These are phyloP conservation scores for Fusarium subglutinans DNA, from an alignment of 2,329 filamentous ascomycete genomes.

Conservation along the genomic window DNA sequence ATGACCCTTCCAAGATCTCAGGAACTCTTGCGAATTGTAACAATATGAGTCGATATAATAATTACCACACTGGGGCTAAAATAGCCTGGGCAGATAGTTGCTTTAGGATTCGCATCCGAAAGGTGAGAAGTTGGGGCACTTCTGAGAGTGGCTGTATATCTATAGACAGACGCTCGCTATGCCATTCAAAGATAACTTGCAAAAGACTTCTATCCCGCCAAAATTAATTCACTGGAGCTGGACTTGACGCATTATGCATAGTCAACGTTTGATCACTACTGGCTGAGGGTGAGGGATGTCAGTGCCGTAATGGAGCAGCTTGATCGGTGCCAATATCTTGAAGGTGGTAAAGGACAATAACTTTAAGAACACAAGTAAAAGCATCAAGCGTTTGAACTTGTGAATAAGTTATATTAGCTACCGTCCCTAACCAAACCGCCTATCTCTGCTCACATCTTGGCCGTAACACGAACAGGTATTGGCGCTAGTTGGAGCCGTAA, in stretches of 20 bases:
- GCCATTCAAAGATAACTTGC: fast-evolving
- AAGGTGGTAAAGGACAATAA: too few relatives aligned
- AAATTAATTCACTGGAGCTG: background rate
- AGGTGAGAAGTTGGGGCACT: background rate
- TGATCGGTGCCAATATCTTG: background rate
- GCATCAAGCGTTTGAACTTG: too few relatives aligned
- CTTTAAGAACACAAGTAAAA: too few relatives aligned
- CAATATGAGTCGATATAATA: background rate
- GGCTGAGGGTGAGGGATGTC: background rate
- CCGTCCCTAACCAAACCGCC: too few relatives aligned
- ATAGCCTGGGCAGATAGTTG: background rate
- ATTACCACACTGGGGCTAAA: background rate
- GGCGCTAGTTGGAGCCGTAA: too few relatives aligned
- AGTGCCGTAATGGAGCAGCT: background rate
- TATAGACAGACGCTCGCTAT: background rate
- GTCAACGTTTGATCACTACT: background rate
- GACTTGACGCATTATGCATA: background rate
- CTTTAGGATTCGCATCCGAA: background rate
- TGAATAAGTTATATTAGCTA: too few relatives aligned
- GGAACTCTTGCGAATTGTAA: background rate
- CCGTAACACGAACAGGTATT: too few relatives aligned
- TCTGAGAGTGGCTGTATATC: background rate
- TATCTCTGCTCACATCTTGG: too few relatives aligned
- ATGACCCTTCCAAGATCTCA: background rate
- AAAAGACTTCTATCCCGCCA: background rate